Base-by-base conservation (phyloP, 2,329 filamentous ascomycete species). In the Claviceps africana region DNA sequence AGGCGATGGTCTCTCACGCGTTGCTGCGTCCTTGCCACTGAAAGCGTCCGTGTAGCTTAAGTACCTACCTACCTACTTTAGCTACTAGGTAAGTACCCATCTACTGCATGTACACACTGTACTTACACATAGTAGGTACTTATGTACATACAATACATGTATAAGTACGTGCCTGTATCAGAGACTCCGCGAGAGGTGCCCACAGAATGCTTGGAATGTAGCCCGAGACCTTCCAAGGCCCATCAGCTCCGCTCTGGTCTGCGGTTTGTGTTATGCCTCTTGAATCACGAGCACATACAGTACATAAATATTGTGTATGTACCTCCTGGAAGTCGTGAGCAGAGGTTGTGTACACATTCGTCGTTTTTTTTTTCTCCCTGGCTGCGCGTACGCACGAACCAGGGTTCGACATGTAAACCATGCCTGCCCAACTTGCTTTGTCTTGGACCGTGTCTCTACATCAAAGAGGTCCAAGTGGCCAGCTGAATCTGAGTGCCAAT, bases 371-470 rank as follows among this genome's bases (percentile, higher is more conserved):
- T 44, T 44, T 4, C 17, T 22, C 9, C 28, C 13, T n/a, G 15
- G 21, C 48, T 33, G 40, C 4, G 13, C 33, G 31, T 39, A 33
- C 44, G 50, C 43, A 47, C 19, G 35, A 51, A 40, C 50, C 33
- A 47, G 50, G 50, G 35, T 47, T 25, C 22, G 44, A 40, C 50
- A 51, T 13, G 42, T 47, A 46, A 22, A 22, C 22, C 31, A 17
- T 51, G 35, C 44, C 44, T 51, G 22, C 50, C 33, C 43, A 30
- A 47, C 44, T 47, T 47, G 43, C 25, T 47, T 33, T 51, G 50
- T 51, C 50, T 51, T 47, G 50, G 33, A 31, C 50, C 50, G 45
- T 46, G 40, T 51, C 49, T 51, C 31, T 47, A 30, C 33, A 22
- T 25, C 43, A 42, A 51, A 51, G 50, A 22, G 50, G 50, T 40